phyloP scores from a whole-genome alignment of 129 eudicot genomes.

The Rutidosis leptorrhynchoides region DNA sequence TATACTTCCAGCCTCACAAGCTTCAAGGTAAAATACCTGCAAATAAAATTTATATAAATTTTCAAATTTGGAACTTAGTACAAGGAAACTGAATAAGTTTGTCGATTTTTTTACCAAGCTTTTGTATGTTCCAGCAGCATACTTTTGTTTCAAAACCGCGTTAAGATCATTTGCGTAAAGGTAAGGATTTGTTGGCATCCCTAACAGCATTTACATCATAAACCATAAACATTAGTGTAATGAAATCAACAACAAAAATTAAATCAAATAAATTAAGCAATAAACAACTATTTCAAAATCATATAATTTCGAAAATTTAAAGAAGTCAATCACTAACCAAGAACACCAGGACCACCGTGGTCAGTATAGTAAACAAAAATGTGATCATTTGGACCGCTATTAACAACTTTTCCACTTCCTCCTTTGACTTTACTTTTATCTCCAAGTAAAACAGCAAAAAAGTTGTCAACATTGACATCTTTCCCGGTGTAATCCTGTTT shows the following conservation, averaged over 20 bases:
- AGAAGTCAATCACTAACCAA: constrained; percentile 73
- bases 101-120: constrained; percentile 62
- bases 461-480: constrained; percentile 67
- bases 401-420: constrained; percentile 89
- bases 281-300: no score
- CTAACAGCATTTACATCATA: constrained; percentile 30
- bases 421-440: constrained; percentile 71
- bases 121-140: constrained; percentile 80
- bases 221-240: constrained; percentile 9
- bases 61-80: constrained; percentile 7
- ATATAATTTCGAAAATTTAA: no score
- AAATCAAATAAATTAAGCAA: no score
- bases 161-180: constrained; percentile 78
- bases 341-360: constrained; percentile 98
- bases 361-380: constrained; percentile 81
- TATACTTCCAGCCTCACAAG: constrained; percentile 96
- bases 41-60: neutral
- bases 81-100: neutral
- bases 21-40: constrained; percentile 67
- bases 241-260: no score
- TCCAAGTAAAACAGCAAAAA: constrained; percentile 89
- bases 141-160: constrained; percentile 65
- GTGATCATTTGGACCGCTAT: constrained; percentile 91
- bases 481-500: constrained; percentile 83
- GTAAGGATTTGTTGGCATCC: constrained; percentile 84